Base-by-base conservation (phyloP, 345 rosid genomes). In the Eucalyptus curtisii region DNA sequence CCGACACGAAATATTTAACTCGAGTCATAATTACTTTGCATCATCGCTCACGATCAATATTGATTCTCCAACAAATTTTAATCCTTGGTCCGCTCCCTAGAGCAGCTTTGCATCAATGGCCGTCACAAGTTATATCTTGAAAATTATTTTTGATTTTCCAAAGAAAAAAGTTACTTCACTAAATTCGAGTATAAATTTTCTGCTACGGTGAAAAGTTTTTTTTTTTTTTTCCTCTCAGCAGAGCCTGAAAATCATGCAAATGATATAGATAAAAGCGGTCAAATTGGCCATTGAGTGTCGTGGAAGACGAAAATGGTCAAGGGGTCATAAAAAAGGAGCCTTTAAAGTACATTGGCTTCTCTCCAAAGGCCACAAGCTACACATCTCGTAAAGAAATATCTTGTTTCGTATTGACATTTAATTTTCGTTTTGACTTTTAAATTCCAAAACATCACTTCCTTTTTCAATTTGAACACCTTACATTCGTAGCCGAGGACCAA, bases 1-100 rank as follows among this genome's bases (percentile, higher is more conserved):
- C 10, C 2, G 2, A 0, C 8, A 12, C 2, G 1, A 27, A 5
- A n/a, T 7, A 3, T 14, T 64, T 0, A 1, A 64, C 1, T 71
- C 4, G 13, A 71, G 4, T 19, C 13, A 33, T 71, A 71, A 37
- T 37, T 19, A 71, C 8, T 71, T 42, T 16, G 0, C 2, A 37
- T 37, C 2, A 37, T 37, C 1, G 4, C 0, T 1, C 11, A 31
- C 0, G 3, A 3, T 15, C 5, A 7, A 30, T 64, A 17, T 0
- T 15, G 1, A 66, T 61, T 3, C 40, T 66, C 40, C 11, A 8
- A n/a, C 10, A 66, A n/a, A n/a, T 66, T 8, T 4, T 0, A 0
- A 31, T 66, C 20, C 2, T 8, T 4, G 20, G 10, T 66, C 76
- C 22, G 0, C 24, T 68, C 44, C 44, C 7, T 14, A 68, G 2